Conservation (phyloP, 805 yeast genomes). For the Hagleromyces aurorensis region DNA sequence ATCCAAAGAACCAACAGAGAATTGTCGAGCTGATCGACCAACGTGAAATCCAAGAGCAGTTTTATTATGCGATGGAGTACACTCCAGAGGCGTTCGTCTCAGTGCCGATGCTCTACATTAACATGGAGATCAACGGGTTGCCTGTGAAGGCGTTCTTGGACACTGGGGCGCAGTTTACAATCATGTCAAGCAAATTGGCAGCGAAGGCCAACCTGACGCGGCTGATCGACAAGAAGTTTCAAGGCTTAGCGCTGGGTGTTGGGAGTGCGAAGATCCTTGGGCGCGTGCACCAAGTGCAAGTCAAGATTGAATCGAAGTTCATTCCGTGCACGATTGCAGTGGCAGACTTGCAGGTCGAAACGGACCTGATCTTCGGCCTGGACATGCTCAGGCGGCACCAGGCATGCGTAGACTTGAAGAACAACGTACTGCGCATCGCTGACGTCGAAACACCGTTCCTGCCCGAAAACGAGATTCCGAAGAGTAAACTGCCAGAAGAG, state of each 20-base stretch:
- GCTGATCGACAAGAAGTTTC: conserved; percentile 69
- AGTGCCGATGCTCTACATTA: conserved; percentile 78
- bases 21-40: conserved; percentile 62
- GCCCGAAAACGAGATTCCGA: conserved; percentile 62
- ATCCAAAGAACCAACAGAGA: conserved; percentile 57
- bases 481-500: conserved; percentile 13
- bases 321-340: conserved; percentile 66
- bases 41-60: conserved; percentile 70
- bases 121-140: conserved; percentile 68
- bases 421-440: conserved; percentile 61
- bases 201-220: conserved; percentile 61
- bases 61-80: conserved; percentile 71
- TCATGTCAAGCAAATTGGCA: conserved; percentile 72
- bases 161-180: conserved; percentile 90
- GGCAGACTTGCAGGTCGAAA: conserved; percentile 50
- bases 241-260: conserved; percentile 84
- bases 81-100: conserved; percentile 84
- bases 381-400: conserved; percentile 89
- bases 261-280: conserved; percentile 78
- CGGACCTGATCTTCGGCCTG: conserved; percentile 73
- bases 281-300: conserved; percentile 79
- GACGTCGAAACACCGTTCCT: conserved; percentile 65
- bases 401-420: conserved; percentile 67
- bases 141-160: conserved; percentile 91
- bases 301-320: conserved; percentile 59